Evolutionary conservation across 495 filamentous ascomycete species (phyloP), one percentile per base, ranked within the genome.

Genomic region (Penicillium fimorum): DNA sequence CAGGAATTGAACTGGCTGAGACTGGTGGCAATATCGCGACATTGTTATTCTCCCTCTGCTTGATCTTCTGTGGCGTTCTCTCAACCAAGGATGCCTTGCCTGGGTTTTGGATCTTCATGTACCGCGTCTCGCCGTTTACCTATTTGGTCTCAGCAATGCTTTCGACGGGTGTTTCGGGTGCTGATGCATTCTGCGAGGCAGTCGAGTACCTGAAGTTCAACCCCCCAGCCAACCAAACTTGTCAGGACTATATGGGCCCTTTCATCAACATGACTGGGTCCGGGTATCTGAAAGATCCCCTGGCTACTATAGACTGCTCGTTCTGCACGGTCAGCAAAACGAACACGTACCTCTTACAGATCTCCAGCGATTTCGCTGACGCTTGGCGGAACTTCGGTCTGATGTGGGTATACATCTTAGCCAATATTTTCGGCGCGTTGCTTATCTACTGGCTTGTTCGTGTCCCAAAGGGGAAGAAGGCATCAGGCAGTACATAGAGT

Each of bases 91-190:
- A 70, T 1, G 69, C 74, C 2, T 76, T 90, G 46, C 87, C 87
- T 11, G 69, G 80, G 22, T 92, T 91, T 80, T 92, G 88, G 88
- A 88, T 89, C 63, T 91, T 91, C 76, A 88, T 91, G 84, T 90
- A 91, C 69, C 84, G 85, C 40, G 76, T 89, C 57, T 87, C 84
- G 3, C 88, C 89, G 9, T 84, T 91, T 59, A 88, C 84, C 0
- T 91, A 92, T 54, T 72, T 89, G 2, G 81, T 91, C 11, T 79
- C 74, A 20, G 82, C 79, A 20, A 83, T 90, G 76, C 56, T 90
- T 24, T 81, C 86, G 0, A 79, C 77, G 0, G 82, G 76, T 35
- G 75, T 90, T 6, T 82, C 83, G 29, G 84, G 86, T 50, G 79
- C 82, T 0, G 18, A 64, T 0, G 82, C 85, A 3, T 15, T 62